Conservation (phyloP, 164 flowering plant genomes). For the Litsea cubeba region DNA sequence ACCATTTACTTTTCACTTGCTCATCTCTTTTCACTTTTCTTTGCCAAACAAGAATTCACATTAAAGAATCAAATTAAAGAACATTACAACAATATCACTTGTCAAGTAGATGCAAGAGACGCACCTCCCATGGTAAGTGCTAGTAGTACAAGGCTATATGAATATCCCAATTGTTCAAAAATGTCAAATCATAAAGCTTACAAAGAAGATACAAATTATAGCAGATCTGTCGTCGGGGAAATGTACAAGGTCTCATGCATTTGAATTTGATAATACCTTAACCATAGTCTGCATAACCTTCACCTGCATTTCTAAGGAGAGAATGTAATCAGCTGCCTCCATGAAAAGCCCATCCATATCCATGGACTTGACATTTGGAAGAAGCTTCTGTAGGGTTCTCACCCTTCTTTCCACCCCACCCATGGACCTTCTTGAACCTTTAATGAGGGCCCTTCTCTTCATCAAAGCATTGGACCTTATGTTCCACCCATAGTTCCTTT, state of each 20-base stretch:
- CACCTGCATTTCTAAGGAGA: slow-evolving; percentile 53
- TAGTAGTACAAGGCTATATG: too few relatives aligned
- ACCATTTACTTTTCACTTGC: too few relatives aligned
- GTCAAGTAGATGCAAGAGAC: too few relatives aligned
- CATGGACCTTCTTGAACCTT: slow-evolving; percentile 22
- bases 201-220: background rate
- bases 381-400: slow-evolving; percentile 48
- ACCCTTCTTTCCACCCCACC: slow-evolving; percentile 38
- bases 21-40: too few relatives aligned
- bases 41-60: too few relatives aligned
- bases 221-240: background rate
- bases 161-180: background rate
- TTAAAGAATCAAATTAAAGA: too few relatives aligned
- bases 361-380: slow-evolving; percentile 47
- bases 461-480: background rate
- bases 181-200: background rate
- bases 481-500: background rate
- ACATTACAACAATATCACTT: too few relatives aligned
- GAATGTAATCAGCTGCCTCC: slow-evolving; percentile 77
- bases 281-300: slow-evolving; percentile 63
- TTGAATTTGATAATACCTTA: slow-evolving; percentile 22
- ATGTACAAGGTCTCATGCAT: background rate
- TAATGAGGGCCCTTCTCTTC: slow-evolving; percentile 12
- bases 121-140: too few relatives aligned
- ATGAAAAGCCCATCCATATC: slow-evolving; percentile 58